Evolutionary conservation across 2,329 filamentous ascomycete genomes (phyloP).

Genomic region (Colletotrichum sp.): DNA sequence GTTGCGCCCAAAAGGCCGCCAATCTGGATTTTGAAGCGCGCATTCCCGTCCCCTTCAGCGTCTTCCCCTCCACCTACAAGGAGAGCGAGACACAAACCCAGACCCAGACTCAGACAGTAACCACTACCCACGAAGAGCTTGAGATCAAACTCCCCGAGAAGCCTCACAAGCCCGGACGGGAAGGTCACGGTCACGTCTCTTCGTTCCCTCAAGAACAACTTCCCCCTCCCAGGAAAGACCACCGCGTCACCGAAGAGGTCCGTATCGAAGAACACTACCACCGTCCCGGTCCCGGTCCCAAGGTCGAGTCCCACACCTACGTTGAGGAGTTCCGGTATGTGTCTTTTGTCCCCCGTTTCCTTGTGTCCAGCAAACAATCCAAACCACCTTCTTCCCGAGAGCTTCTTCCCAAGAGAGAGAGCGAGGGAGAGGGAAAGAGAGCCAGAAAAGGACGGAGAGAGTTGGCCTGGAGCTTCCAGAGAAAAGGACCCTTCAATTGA

Average conservation of each 20-base stretch:
- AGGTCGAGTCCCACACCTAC: constrained; percentile 52
- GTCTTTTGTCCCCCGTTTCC: not conserved
- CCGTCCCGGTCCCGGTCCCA: constrained; percentile 70
- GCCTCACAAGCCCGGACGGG: constrained; percentile 87
- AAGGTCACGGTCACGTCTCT: constrained; percentile 79
- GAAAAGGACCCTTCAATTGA: not conserved
- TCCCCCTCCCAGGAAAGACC: constrained; percentile 47
- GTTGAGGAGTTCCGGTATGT: constrained; percentile 61
- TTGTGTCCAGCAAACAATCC: not conserved
- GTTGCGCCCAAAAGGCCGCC: constrained; percentile 75
- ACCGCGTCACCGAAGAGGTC: constrained; percentile 78
- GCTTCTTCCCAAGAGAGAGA: not conserved
- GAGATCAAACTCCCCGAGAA: constrained; percentile 71
- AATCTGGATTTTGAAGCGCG: constrained; percentile 99
- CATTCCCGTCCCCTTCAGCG: constrained; percentile 99
- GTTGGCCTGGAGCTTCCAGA: not conserved
- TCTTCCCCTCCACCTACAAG: constrained; percentile 98
- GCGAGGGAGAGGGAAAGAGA: not conserved
- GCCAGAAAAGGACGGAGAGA: not conserved
- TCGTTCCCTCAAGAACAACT: constrained; percentile 62
- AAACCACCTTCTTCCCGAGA: not conserved
- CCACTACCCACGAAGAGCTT: constrained; percentile 82
- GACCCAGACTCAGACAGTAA: constrained; percentile 58
- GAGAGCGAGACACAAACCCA: constrained; percentile 45
- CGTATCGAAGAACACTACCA: constrained; percentile 76